These are phyloP conservation scores for Aspergillus quadricinctus DNA, from an alignment of 2,329 filamentous ascomycete species.

Conservation along the genomic window DNA sequence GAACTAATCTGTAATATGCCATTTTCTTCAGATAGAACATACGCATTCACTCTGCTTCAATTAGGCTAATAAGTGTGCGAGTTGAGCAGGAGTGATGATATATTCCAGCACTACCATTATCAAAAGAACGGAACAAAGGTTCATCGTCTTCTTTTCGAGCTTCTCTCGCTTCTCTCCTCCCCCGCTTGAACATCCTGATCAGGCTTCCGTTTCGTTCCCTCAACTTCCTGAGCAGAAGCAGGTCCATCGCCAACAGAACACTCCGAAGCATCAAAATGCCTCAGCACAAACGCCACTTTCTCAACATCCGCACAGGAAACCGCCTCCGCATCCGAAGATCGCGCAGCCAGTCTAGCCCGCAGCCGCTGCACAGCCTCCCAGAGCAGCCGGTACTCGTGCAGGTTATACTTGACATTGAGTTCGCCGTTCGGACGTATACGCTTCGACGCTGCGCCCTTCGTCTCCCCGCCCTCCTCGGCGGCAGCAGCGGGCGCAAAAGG, in stretches of 20 bases:
- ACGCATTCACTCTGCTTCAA: background rate
- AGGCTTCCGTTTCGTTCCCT: background rate
- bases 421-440: slow-evolving; percentile 21
- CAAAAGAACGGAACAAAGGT: background rate
- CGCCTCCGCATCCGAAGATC: background rate
- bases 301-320: slow-evolving; percentile 33
- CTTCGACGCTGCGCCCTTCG: slow-evolving; percentile 7
- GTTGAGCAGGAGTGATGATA: too few species aligned
- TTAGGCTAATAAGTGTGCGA: background rate
- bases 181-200: background rate
- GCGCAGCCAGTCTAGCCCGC: slow-evolving; percentile 14
- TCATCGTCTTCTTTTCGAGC: background rate
- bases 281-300: slow-evolving; percentile 36
- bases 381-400: slow-evolving; percentile 34
- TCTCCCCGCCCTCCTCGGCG: background rate
- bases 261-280: slow-evolving; percentile 28
- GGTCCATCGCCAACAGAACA: slow-evolving; percentile 3
- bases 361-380: slow-evolving; percentile 26
- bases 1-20: background rate
- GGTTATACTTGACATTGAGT: slow-evolving; percentile 38
- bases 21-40: background rate
- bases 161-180: background rate
- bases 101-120: too few species aligned
- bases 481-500: slow-evolving; percentile 5
- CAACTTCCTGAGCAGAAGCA: background rate